A percentile compares a stretch with the other conserved stretches of the same genome.
These are phyloP conservation scores for Saccharomycopsis microspora DNA, from an alignment of 805 yeast species.

Conservation along the genomic window DNA sequence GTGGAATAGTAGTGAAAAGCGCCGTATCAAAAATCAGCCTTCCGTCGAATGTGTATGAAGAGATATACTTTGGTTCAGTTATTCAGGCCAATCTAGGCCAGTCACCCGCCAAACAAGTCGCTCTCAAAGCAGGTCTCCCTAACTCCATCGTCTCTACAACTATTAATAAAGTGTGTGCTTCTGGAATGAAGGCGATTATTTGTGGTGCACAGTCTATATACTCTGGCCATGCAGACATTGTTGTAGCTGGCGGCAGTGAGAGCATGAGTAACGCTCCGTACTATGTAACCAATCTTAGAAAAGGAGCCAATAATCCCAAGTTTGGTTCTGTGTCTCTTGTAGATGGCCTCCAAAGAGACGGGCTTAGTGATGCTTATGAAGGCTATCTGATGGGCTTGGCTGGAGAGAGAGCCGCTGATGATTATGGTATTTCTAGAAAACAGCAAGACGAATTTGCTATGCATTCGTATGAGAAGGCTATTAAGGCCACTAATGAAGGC, in stretches of 20 bases:
- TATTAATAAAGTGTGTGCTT: slow-evolving; percentile 93
- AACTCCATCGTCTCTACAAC: slow-evolving; percentile 77
- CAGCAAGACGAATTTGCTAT: slow-evolving; percentile 85
- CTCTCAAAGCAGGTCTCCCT: slow-evolving; percentile 81
- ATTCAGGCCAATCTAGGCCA: slow-evolving; percentile 90
- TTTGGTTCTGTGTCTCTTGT: slow-evolving; percentile 71
- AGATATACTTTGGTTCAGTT: slow-evolving; percentile 86
- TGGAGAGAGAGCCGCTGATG: slow-evolving; percentile 92
- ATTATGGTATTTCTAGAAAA: slow-evolving; percentile 65
- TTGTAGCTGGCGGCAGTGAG: slow-evolving; percentile 96
- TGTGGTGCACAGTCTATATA: slow-evolving; percentile 81
- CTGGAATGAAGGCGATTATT: slow-evolving; percentile 87
- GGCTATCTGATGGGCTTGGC: slow-evolving; percentile 89
- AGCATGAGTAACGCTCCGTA: slow-evolving; percentile 95
- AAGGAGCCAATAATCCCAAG: slow-evolving; percentile 31
- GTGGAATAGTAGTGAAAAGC: slow-evolving; percentile 82
- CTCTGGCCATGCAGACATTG: slow-evolving; percentile 83
- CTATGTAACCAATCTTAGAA: slow-evolving; percentile 50
- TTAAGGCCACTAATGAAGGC: slow-evolving; percentile 63
- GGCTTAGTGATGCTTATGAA: slow-evolving; percentile 85
- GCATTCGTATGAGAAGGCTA: slow-evolving; percentile 79
- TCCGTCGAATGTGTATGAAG: slow-evolving; percentile 69
- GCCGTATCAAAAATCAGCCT: slow-evolving; percentile 71
- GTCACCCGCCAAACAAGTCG: slow-evolving; percentile 97
- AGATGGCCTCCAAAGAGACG: slow-evolving; percentile 89